A percentile compares a stretch with the other conserved stretches of the same genome.
These are phyloP conservation scores for Phaeotremella fagi DNA, from an alignment of 768 basidiomycete genomes.

Conservation along the genomic window DNA sequence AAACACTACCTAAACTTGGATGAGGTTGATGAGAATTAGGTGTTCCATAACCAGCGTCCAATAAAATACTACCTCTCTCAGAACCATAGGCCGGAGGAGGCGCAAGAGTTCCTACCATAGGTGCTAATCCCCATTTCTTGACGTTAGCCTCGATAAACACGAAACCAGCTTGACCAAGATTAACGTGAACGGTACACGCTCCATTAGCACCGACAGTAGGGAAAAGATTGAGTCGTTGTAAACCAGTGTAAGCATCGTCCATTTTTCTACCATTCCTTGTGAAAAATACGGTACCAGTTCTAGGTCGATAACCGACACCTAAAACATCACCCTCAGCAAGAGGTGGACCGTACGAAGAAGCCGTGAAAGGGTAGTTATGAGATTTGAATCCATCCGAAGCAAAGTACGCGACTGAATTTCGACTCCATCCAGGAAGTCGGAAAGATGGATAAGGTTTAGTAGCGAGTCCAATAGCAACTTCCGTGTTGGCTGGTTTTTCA, in stretches of 20 bases:
- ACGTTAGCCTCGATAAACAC: constrained; percentile 99
- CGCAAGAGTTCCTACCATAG: constrained; percentile 91
- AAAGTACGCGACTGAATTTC: constrained; percentile 88
- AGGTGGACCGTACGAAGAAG: constrained; percentile 71
- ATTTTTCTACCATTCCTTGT: constrained; percentile 95
- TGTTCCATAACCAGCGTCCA: constrained; percentile 73
- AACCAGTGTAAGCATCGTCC: constrained; percentile 89
- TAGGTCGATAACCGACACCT: constrained; percentile 90
- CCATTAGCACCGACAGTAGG: constrained; percentile 95
- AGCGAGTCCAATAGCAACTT: constrained; percentile 85
- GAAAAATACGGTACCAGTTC: constrained; percentile 97
- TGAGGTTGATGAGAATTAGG: constrained; percentile 21
- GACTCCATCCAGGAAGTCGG: constrained; percentile 78
- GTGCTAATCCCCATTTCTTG: constrained; percentile 98
- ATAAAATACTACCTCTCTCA: constrained; percentile 89
- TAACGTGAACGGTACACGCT: constrained; percentile 93
- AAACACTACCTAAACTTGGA: constrained; percentile 13
- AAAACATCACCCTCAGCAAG: constrained; percentile 93
- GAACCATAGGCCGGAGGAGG: constrained; percentile 98
- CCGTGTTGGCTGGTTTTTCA: constrained; percentile 81
- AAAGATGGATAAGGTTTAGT: constrained; percentile 97
- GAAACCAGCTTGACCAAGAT: constrained; percentile 95
- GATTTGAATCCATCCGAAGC: constrained; percentile 89
- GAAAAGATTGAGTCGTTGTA: constrained; percentile 89
- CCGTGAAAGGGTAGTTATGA: constrained; percentile 92